Evolutionary conservation across 352 stramenopile species (phyloP).

Genomic region (Pythium phragmiticola): DNA sequence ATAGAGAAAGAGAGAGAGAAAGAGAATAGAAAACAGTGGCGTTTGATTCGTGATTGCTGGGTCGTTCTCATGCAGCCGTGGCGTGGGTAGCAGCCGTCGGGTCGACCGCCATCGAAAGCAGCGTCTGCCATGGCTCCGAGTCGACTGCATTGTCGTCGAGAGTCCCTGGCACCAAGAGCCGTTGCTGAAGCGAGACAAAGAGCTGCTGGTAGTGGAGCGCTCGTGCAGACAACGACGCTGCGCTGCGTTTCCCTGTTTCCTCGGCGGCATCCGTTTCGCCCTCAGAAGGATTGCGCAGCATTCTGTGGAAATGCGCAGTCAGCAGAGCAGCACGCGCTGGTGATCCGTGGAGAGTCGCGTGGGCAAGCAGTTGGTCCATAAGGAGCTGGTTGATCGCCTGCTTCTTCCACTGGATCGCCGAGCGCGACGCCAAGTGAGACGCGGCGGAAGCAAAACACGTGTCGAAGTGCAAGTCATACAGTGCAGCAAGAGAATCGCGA

Average conservation of each 20-base stretch:
- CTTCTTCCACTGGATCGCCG: constrained; percentile 40
- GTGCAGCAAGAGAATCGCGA: constrained; percentile 10
- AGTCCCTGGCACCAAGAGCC: not conserved
- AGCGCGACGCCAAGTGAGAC: constrained; percentile 24
- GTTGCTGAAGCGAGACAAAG: not conserved
- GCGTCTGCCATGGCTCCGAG: not conserved
- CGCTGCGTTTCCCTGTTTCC: not conserved
- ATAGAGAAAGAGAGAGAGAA: constrained; percentile 12
- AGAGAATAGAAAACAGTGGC: constrained; percentile 3
- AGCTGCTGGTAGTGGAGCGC: constrained; percentile 1
- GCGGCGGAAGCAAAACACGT: constrained; percentile 27
- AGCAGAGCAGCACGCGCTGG: not conserved
- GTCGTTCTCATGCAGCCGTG: constrained; percentile 9
- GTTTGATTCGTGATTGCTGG: not conserved
- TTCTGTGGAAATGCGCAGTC: constrained; percentile 5
- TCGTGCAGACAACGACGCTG: not conserved
- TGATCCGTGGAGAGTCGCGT: constrained; percentile 7
- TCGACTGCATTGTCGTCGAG: not conserved
- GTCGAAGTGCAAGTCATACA: constrained; percentile 38
- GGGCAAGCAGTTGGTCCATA: constrained; percentile 32
- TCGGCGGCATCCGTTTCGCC: not conserved
- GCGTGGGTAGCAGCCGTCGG: not conserved
- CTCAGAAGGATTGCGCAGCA: not conserved
- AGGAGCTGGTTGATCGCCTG: constrained; percentile 30
- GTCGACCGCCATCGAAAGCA: constrained; percentile 2